phyloP scores from a whole-genome alignment of 257 asterid genomes.

The Nicotiana paniculata region DNA sequence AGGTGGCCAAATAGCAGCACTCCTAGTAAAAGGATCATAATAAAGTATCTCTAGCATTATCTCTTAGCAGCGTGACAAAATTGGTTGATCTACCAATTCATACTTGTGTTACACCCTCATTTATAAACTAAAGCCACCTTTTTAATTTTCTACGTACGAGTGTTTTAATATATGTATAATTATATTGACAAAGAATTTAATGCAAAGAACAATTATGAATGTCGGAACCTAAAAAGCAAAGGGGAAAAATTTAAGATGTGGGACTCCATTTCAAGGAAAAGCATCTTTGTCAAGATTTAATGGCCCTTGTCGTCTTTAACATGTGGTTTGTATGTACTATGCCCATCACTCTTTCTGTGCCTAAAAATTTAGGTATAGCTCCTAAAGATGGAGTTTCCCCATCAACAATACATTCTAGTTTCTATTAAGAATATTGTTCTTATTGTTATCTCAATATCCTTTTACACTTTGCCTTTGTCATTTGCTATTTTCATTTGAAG shows the following conservation, averaged over 20 bases:
- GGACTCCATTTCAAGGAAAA: background rate
- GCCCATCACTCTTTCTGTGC: conserved; percentile 16
- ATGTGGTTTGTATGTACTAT: conserved; percentile 12
- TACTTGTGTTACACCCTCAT: background rate
- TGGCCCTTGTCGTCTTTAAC: background rate
- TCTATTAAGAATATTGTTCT: background rate
- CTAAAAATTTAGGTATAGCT: background rate
- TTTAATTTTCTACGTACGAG: background rate
- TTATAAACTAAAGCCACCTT: background rate
- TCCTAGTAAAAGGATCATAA: too few species aligned
- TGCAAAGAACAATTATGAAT: background rate
- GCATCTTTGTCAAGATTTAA: conserved; percentile 20
- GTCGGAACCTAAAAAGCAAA: background rate
- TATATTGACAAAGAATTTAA: background rate
- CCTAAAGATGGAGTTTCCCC: background rate
- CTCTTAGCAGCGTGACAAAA: background rate
- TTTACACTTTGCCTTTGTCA: background rate
- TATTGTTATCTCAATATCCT: background rate
- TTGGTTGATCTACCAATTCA: background rate
- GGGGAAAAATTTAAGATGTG: background rate
- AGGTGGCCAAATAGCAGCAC: too few species aligned
- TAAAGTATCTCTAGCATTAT: background rate
- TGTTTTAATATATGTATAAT: background rate
- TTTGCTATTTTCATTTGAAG: background rate
- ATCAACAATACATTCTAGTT: background rate